phyloP scores from a whole-genome alignment of 73 alveolate species.

The Blepharisma stoltei region DNA sequence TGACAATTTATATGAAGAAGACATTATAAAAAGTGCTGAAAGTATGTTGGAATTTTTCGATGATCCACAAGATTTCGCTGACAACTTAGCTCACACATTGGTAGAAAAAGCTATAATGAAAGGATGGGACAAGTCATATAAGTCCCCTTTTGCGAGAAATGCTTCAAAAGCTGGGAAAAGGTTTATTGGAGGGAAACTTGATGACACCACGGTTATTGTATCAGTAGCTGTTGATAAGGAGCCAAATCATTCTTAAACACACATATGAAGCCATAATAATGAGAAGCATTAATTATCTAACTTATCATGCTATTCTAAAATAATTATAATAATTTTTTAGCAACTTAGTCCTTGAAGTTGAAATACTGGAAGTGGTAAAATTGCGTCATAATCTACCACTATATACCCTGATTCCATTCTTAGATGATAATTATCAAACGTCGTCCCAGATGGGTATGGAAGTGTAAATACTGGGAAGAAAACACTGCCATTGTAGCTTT shows the following conservation, averaged over 20 bases:
- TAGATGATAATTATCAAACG: no score
- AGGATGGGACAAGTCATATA: conserved; percentile 16
- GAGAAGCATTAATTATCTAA: neutral
- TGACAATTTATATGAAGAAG: conserved; percentile 32
- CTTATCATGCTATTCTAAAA: neutral
- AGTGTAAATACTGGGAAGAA: no score
- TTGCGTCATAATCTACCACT: neutral
- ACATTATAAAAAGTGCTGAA: conserved; percentile 4
- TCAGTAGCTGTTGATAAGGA: conserved; percentile 1
- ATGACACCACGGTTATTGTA: conserved; percentile 34
- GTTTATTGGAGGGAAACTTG: conserved; percentile 27
- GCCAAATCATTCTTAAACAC: neutral
- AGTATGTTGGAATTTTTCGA: neutral
- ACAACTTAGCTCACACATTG: conserved; percentile 8
- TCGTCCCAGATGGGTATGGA: no score
- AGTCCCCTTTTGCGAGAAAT: conserved; percentile 26
- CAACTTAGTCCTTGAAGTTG: neutral
- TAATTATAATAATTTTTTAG: neutral
- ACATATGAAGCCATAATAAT: neutral
- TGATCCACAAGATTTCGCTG: neutral
- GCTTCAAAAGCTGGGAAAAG: conserved; percentile 20
- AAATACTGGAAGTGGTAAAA: neutral
- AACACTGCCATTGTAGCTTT: no score
- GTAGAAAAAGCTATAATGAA: neutral
- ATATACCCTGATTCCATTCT: neutral